Base-by-base conservation (phyloP, 768 basidiomycete genomes). In the Tulasnella sp. region DNA sequence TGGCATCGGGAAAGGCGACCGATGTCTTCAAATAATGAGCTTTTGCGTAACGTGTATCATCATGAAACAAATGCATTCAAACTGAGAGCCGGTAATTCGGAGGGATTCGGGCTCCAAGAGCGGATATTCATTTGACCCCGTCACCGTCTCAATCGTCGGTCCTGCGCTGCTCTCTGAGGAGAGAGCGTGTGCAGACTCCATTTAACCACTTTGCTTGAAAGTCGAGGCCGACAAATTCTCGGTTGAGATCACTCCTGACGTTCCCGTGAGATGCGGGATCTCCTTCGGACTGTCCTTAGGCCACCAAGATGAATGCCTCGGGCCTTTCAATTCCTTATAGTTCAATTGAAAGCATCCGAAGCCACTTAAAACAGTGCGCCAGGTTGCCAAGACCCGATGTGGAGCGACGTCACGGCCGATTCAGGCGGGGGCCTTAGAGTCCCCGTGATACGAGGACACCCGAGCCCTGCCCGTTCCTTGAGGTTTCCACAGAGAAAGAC, bases 291-390 rank as follows among this genome's bases (percentile, higher is more conserved):
- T 69, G 64, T 69, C 64, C 64, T 69, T 69, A 69, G 64, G 64
- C 64, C 64, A 37, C 34, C 64, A 18, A 28, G 64, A 69, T 69
- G 28, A 69, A 69, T 37, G 64, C 64, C 64, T 69, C 64, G 64
- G 64, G 64, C 64, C 64, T 69, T 69, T 69, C 64, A 69, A 16
- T 69, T 37, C 64, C 28, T 69, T 69, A 69, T 69, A 37, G 64
- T 69, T 69, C 64, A 69, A 69, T 69, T 69, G 64, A 69, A 69
- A 69, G 60, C 60, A 28, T 64, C 60, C n/a, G 60, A 64, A 24
- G n/a, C 24, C n/a, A 28, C 24, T 64, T n/a, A 64, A 64, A 12
- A 31, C 24, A 28, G 60, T 64, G 60, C 60, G 24, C 12, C 48
- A 64, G 60, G 24, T 31, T 64, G 60, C n/a, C 60, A 31, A n/a